Conservation (phyloP, 176 grass and related monocot genomes). For the Hsuehochloa calcarea region DNA sequence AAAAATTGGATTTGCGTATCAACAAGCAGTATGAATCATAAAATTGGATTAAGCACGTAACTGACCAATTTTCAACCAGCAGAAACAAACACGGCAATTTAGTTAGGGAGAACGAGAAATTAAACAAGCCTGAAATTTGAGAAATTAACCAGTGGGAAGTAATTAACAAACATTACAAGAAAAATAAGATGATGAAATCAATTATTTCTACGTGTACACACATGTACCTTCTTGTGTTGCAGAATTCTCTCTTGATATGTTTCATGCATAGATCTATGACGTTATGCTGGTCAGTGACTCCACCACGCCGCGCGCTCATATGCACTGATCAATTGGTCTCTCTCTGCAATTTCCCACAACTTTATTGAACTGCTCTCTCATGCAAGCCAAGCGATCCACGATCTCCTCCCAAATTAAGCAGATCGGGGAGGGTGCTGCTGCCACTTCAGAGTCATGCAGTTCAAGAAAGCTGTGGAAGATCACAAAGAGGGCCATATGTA, state of each 20-base stretch:
- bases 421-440: not conserved
- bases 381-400: not conserved
- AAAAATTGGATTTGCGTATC: not conserved
- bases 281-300: not conserved
- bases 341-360: slow-evolving; percentile 85
- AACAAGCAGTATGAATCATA: not conserved
- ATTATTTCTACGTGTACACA: not conserved
- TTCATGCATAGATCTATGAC: not conserved
- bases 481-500: slow-evolving; percentile 68
- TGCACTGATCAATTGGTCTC: slow-evolving; percentile 31
- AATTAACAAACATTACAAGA: not conserved
- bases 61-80: not conserved
- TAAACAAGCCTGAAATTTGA: not conserved
- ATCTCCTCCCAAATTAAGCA: not conserved
- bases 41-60: not conserved
- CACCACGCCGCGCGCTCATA: not conserved
- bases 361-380: slow-evolving; percentile 80
- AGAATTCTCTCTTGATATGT: not conserved
- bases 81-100: not conserved
- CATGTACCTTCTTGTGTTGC: not conserved
- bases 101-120: not conserved
- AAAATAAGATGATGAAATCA: not conserved
- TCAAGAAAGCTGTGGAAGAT: slow-evolving; percentile 99
- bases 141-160: not conserved
- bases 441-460: slow-evolving; percentile 40